Base-by-base conservation (phyloP, 2,329 filamentous ascomycete genomes). In the Epichloe gansuensis region DNA sequence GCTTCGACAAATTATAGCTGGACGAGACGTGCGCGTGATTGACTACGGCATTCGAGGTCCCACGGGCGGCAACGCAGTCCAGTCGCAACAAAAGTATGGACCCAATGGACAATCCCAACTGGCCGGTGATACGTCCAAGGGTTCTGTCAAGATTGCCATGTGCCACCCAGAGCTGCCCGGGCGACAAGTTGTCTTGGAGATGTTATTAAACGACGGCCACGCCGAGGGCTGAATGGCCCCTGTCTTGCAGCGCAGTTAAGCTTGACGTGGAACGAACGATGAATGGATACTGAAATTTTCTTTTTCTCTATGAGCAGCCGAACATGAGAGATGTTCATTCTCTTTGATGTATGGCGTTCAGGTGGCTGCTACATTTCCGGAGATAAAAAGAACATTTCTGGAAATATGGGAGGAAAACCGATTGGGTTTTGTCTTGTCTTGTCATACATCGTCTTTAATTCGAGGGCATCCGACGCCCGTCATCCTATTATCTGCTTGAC, bases 81-180 rank as follows among this genome's bases (percentile, higher is more conserved):
- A 63, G 50, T 58, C 64, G 59, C 52, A 70, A 62, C 50, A 67
- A 48, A 55, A 58, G 4, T 62, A 65, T 50, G 68, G 68, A 6
- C 65, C 64, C n/a, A 65, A 67, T 34, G 63, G 66, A 43, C 63
- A 64, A 49, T 59, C 64, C 12, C 61, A 62, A 4, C 67, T 60
- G 66, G 70, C 56, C 54, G 72, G 60, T 48, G 72, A 73, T 51
- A 75, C 72, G 54, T 77, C 76, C 42, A 81, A 83, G 59, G 81
- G 88, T 52, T 95, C 88, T 1, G 85, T 97, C 62, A 98, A 98
- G 78, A 81, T 98, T 60, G 86, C 85, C 61, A 91, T 98, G 88
- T 88, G 89, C 63, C 93, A 98, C 72, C 93, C 93, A 0, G 88
- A 95, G 69, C 76, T 86, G 57, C 80, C 88, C 54, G 83, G 86